Base-by-base conservation (phyloP, 2,329 filamentous ascomycete species). In the Zarea fungicola region DNA sequence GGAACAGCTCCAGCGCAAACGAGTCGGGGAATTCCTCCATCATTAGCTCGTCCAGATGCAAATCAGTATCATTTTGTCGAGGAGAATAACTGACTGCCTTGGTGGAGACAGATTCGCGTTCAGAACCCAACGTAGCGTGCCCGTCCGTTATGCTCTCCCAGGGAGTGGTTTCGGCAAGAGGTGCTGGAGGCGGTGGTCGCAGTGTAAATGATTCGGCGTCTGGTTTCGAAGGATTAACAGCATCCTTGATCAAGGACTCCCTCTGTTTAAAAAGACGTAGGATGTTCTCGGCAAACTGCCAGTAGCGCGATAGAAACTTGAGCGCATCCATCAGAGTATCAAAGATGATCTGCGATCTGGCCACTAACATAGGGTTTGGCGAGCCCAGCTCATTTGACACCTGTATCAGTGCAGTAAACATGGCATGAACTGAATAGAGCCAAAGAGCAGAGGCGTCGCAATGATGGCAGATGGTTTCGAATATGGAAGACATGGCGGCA, bases 231-330 rank as follows among this genome's bases (percentile, higher is more conserved):
- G 23, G n/a, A 8, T n/a, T 5, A 9, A 8, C 23, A 16, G 9
- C 39, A 5, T 28, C n/a, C 14, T 28, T 16, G 2, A 28, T 9
- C 25, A 29, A 11, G 4, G 22, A 25, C 42, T 42, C 40, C 7
- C 26, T 34, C 11, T 58, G 55, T 16, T 63, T 57, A 48, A 66
- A 66, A 1, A 66, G 55, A 1, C 56, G 56, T 16, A 63, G 14
- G 1, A 66, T 50, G 39, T 62, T 66, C 11, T 56, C 56, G 2
- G 62, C 64, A 50, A 64, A 65, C 11, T 61, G 51, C 64, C 64
- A 66, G 7, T 64, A 57, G 2, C 51, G 43, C 2, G 60, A 58
- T 14, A 66, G 51, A 5, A 58, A 61, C 1, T 57, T 53, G 3
- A 66, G 48, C 2, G 61, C 58, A 9, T 55, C 39, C n/a, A 65